A percentile compares a stretch with the other conserved stretches of the same genome.
Conservation (phyloP, 2,329 filamentous ascomycete species). For the Colletotrichum camelliae region DNA sequence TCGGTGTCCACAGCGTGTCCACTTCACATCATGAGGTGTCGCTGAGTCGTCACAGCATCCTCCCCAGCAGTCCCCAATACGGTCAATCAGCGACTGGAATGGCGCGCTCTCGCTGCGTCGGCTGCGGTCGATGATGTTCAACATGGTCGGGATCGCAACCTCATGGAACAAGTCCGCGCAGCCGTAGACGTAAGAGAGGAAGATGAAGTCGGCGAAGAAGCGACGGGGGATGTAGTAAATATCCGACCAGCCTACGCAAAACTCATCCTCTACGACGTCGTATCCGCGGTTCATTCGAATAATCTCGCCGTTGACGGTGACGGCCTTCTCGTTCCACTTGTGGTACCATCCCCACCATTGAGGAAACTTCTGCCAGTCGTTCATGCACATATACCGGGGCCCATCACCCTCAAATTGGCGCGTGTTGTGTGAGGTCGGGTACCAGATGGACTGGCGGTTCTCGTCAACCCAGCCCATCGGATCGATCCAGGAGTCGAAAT, state of each 20-base stretch:
- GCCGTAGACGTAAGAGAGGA: slow-evolving; percentile 28
- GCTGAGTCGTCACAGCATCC: slow-evolving; percentile 22
- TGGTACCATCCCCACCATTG: slow-evolving; percentile 26
- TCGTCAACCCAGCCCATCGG: slow-evolving; percentile 29
- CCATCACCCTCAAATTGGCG: slow-evolving; percentile 14
- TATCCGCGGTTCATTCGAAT: slow-evolving; percentile 4
- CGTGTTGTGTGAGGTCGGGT: slow-evolving; percentile 24
- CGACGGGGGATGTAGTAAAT: slow-evolving; percentile 37
- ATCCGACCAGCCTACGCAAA: slow-evolving; percentile 36
- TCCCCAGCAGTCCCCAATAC: slow-evolving; percentile 24
- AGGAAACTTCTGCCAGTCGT: slow-evolving; percentile 18
- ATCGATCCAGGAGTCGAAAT: slow-evolving; percentile 38
- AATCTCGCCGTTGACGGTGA: slow-evolving; percentile 19
- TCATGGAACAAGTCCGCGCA: slow-evolving; percentile 32
- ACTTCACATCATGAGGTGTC: slow-evolving; percentile 19
- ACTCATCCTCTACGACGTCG: slow-evolving; percentile 24
- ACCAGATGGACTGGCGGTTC: slow-evolving; percentile 32
- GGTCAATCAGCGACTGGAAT: slow-evolving; percentile 18
- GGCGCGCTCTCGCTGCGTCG: slow-evolving; percentile 10
- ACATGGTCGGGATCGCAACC: slow-evolving; percentile 35
- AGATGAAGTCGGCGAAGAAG: slow-evolving; percentile 35
- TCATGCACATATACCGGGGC: slow-evolving; percentile 28
- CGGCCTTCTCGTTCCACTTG: slow-evolving; percentile 16
- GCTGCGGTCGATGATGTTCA: slow-evolving; percentile 33
- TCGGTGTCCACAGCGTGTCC: slow-evolving; percentile 21